These are phyloP conservation scores for Tetrapisispora taiwanensis DNA, from an alignment of 805 yeast genomes.

Conservation along the genomic window DNA sequence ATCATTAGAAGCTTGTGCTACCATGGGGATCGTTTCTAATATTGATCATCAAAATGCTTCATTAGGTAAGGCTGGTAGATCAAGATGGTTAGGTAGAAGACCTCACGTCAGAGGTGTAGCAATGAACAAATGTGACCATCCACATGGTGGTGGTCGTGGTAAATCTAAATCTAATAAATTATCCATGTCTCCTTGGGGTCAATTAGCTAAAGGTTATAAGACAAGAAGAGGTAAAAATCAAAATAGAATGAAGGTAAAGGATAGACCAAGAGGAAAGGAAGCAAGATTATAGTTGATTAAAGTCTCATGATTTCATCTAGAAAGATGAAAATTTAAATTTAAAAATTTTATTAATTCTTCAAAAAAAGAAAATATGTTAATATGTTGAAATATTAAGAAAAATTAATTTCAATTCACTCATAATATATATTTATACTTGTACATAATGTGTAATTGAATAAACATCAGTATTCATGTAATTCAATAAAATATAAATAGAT, in stretches of 20 bases:
- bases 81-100: constrained; percentile 84
- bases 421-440: constrained; percentile 1
- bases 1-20: constrained; percentile 78
- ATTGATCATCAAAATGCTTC: constrained; percentile 81
- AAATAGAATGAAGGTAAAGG: constrained; percentile 78
- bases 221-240: constrained; percentile 84
- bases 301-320: no score
- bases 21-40: constrained; percentile 87
- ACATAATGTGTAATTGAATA: constrained; percentile 2
- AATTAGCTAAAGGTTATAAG: constrained; percentile 82
- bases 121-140: constrained; percentile 95
- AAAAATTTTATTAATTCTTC: not conserved
- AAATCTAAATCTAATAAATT: constrained; percentile 92
- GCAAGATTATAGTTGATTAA: not conserved
- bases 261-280: constrained; percentile 74
- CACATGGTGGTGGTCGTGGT: constrained; percentile 99
- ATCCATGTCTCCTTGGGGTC: constrained; percentile 96
- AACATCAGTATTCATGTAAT: not conserved
- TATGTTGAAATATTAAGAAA: not conserved
- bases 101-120: constrained; percentile 98
- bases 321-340: not conserved
- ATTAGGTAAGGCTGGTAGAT: constrained; percentile 95
- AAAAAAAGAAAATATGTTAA: no score
- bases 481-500: not conserved
- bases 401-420: not conserved